Percentiles rank a stretch among this genome's conserved stretches.
phyloP scores from a whole-genome alignment of 2,329 filamentous ascomycete species.

The Diaporthe ilicicola region DNA sequence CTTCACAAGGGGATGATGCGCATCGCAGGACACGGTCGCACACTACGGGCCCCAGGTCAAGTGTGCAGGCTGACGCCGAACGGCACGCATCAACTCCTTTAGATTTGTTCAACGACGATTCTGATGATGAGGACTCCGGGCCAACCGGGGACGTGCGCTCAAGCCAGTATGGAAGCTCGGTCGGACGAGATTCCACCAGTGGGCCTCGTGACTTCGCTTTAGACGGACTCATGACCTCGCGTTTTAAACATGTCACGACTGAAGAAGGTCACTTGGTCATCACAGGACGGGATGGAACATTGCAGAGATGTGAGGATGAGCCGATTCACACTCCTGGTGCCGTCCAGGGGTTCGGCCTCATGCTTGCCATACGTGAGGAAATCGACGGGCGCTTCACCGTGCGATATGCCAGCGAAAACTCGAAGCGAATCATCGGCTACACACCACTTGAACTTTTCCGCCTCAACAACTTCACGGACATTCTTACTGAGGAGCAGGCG shows the following conservation, averaged over 20 bases:
- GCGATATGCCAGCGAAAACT: constrained; percentile 84
- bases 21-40: constrained; percentile 45
- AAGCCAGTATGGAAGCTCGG: constrained; percentile 16
- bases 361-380: constrained; percentile 79
- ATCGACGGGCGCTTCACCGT: constrained; percentile 73
- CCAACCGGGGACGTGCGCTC: constrained; percentile 16
- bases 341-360: constrained; percentile 79
- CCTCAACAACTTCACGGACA: constrained; percentile 80
- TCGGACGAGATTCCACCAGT: not conserved
- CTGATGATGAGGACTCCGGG: constrained; percentile 42
- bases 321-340: constrained; percentile 89
- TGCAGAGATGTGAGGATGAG: constrained; percentile 89
- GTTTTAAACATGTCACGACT: constrained; percentile 81
- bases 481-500: constrained; percentile 82
- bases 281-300: constrained; percentile 76
- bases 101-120: constrained; percentile 36
- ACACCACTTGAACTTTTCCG: constrained; percentile 79
- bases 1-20: constrained; percentile 33
- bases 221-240: constrained; percentile 66
- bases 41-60: constrained; percentile 50
- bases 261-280: constrained; percentile 84
- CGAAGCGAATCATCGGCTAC: constrained; percentile 77
- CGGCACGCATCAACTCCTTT: constrained; percentile 49
- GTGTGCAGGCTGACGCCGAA: constrained; percentile 54
- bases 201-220: constrained; percentile 1